Base-by-base conservation (phyloP, 768 basidiomycete species). In the Phlegmacium glaucopus region DNA sequence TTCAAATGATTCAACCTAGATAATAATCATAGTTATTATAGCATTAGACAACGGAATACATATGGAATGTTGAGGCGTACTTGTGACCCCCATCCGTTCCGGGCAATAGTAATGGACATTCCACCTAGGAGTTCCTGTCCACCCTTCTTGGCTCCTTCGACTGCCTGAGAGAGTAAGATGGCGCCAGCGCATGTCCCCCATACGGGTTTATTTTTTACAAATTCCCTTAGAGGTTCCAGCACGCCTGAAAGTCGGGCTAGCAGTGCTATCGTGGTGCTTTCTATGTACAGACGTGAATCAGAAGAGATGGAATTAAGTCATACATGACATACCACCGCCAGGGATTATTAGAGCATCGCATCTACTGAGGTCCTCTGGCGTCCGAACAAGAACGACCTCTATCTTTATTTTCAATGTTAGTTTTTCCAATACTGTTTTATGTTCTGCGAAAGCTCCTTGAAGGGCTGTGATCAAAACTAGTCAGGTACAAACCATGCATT, bases 141-240 rank as follows among this genome's bases (percentile, higher is more conserved):
- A 26, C 88, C 90, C 58, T 83, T 85, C 71, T 92, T 93, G 3
- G 83, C 79, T 37, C 87, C 85, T 37, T 85, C 80, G 3, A 91
- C 79, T 10, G 75, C 68, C 52, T 85, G 75, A 2, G 93, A 79
- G 39, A 97, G 78, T 15, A 97, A 72, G 44, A 97, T 96, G 34
- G 94, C 94, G 9, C 95, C 94, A 0, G 94, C 94, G 65, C 94
- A 98, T 0, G 93, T 96, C 3, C 94, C 94, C 93, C 93, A 98
- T 2, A 94, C 80, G 0, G 91, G 83, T 60, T 87, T 91, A 1
- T 59, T 63, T 53, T 72, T 71, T n/a, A 84, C 72, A 53, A 94
- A 94, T 30, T 79, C 74, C 30, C 79, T 75, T 4, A 98, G 72
- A 6, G 90, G 91, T n/a, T 87, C 82, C 12, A 93, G 62, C 34